phyloP scores from a whole-genome alignment of 169 alveolate genomes.

The Cryptosporidium sp. region DNA sequence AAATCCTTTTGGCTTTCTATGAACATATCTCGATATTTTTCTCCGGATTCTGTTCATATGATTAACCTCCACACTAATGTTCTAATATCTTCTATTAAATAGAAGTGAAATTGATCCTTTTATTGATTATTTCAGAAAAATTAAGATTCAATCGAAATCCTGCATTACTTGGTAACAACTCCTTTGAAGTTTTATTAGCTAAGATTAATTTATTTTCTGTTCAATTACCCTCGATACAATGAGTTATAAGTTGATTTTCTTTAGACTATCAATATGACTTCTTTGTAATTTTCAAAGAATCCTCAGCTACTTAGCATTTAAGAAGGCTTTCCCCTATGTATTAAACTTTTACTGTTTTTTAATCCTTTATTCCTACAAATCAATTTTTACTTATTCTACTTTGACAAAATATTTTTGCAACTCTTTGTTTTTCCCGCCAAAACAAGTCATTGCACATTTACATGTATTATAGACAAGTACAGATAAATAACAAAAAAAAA shows the following conservation, averaged over 20 bases:
- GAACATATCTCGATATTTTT: conserved; percentile 38
- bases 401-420: conserved; percentile 5
- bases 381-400: not conserved
- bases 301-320: not conserved
- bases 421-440: conserved; percentile 31
- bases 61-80: not conserved
- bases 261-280: not conserved
- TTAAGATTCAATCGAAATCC: not conserved
- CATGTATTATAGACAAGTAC: conserved; percentile 71
- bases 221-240: not conserved
- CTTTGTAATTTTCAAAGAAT: not conserved
- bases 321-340: not conserved
- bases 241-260: too few species aligned
- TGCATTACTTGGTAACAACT: not conserved
- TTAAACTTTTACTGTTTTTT: not conserved
- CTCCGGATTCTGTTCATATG: conserved; percentile 59
- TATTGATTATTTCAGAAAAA: not conserved
- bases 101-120: not conserved
- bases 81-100: not conserved
- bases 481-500: conserved; percentile 7
- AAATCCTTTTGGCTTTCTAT: conserved; percentile 43
- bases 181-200: not conserved
- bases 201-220: not conserved
- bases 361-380: not conserved
- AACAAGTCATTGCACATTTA: conserved; percentile 13